Evolutionary conservation across 345 rosid species (phyloP).

Genomic region (Crucihimalaya himalaica): DNA sequence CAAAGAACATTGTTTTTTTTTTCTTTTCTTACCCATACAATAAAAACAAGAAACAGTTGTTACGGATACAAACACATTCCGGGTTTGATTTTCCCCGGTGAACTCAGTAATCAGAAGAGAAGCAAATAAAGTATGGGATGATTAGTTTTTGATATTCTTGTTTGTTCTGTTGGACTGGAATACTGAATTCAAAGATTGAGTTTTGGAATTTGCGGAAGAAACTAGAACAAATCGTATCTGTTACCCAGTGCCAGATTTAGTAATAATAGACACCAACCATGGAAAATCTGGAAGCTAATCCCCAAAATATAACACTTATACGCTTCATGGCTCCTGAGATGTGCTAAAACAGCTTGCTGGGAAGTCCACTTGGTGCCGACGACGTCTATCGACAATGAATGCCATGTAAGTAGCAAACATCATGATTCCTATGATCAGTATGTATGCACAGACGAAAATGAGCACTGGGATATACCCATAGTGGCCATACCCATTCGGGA

Average conservation of each 20-base stretch:
- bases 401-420: neutral
- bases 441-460: neutral
- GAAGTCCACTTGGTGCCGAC: neutral
- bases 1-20: constrained; percentile 5
- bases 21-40: neutral
- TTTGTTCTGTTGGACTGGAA: neutral
- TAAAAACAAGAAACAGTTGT: neutral
- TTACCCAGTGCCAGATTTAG: too few species aligned
- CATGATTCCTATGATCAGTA: neutral
- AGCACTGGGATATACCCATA: neutral
- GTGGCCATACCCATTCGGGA: neutral
- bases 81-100: neutral
- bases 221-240: too few species aligned
- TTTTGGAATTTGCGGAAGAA: too few species aligned
- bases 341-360: neutral
- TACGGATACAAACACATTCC: neutral
- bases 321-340: neutral
- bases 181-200: too few species aligned
- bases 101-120: neutral
- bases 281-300: too few species aligned
- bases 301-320: too few species aligned
- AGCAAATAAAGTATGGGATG: constrained; percentile 24
- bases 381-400: neutral
- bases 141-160: neutral
- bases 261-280: too few species aligned